Evolutionary conservation across 1,139 yeast genomes (phyloP), one percentile per base, ranked within the genome.

Genomic region (Candida sojae): DNA sequence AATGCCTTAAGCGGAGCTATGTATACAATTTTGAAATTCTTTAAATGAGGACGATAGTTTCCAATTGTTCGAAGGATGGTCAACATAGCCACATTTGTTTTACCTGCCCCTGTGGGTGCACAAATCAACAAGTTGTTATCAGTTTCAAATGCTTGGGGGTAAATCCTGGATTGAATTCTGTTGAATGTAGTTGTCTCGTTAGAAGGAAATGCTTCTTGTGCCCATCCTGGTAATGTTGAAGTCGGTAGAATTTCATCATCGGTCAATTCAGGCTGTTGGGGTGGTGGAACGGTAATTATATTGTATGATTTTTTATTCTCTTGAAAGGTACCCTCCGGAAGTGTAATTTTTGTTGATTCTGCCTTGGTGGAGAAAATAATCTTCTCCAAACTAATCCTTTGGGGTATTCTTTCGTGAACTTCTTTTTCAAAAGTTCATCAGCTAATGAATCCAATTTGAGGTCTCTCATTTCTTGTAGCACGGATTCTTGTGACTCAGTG

Each of bases 41-140:
- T 73, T 42, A 82, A 63, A 39, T 78, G 73, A 8, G 89, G 67
- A 56, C 86, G 72, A 60, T 70, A 80, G 45, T 86, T 79, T 0
- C 80, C 73, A 28, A 91, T 66, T 0, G 88, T 73, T 47, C 86
- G 75, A 23, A 92, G 70, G 6, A 89, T 79, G 0, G 97, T 73
- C 48, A 93, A 69, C 82, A 93, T 78, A 0, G 99, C 99, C 32
- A 92, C 96, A 64, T 93, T 93, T 11, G 99, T 93, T 64, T 93
- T 93, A 71, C 99, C 99, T 3, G 97, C 97, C 68, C 99, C 99
- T 0, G 99, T 93, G 3, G 99, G 99, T 0, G 99, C 98, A 77
- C 98, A 92, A 56, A 93, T 72, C 21, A 93, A 71, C 43, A 93
- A 63, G 57, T 92, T 93, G 13, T 79, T 79, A 59, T 88, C 95